Percentiles rank a stretch among this genome's conserved stretches.
Evolutionary conservation across 2,329 filamentous ascomycete species (phyloP).

Genomic region (Plenodomus tracheiphilus): DNA sequence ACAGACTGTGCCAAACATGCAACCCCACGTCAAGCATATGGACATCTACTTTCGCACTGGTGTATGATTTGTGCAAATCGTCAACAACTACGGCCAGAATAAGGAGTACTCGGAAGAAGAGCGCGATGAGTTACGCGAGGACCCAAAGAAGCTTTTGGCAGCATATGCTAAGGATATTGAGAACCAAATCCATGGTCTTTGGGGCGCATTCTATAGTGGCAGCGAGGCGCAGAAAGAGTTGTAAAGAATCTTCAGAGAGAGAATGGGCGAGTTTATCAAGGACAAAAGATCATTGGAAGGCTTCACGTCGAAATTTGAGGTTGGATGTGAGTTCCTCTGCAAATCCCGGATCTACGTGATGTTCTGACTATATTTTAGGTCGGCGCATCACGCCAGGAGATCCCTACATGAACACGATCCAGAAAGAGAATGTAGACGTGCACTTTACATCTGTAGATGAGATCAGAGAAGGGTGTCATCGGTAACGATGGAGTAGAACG

Average conservation of each 20-base stretch:
- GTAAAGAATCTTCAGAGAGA: constrained; percentile 44
- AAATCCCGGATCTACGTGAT: no score
- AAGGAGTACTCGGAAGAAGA: constrained; percentile 51
- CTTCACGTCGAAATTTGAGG: constrained; percentile 51
- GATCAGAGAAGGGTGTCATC: constrained; percentile 52
- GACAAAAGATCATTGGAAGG: constrained; percentile 54
- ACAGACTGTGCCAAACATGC: constrained; percentile 53
- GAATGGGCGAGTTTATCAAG: constrained; percentile 57
- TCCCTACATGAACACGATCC: constrained; percentile 56
- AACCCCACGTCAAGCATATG: constrained; percentile 51
- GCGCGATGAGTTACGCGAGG: constrained; percentile 47
- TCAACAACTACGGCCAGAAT: constrained; percentile 51
- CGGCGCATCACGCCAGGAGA: constrained; percentile 55
- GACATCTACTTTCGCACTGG: constrained; percentile 53
- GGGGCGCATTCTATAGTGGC: constrained; percentile 51
- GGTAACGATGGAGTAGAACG: constrained; percentile 49
- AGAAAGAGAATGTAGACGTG: constrained; percentile 55
- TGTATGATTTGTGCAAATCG: constrained; percentile 52
- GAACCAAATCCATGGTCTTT: constrained; percentile 53
- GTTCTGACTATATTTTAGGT: constrained; percentile 18
- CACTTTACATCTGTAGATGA: constrained; percentile 53
- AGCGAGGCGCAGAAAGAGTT: constrained; percentile 46
- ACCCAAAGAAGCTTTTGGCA: constrained; percentile 48
- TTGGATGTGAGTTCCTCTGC: constrained; percentile 44
- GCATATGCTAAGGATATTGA: constrained; percentile 53